These are phyloP conservation scores for Lachnellula subtilissima DNA, from an alignment of 2,329 filamentous ascomycete species.

Conservation along the genomic window DNA sequence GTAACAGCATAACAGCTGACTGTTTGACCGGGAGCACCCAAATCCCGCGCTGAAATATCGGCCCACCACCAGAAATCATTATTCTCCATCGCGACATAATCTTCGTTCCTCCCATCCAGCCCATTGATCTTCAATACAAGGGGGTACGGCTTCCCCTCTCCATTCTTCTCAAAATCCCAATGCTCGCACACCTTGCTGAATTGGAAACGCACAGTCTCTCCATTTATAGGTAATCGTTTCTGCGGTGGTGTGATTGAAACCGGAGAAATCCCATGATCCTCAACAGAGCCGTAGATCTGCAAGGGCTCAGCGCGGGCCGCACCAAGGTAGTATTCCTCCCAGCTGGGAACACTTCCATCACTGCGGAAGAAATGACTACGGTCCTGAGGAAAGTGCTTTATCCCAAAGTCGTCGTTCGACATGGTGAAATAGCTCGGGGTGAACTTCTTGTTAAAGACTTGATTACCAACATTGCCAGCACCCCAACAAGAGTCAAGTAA, in stretches of 20 bases:
- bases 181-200: slow-evolving; percentile 77
- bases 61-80: slow-evolving; percentile 78
- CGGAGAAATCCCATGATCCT: slow-evolving; percentile 48
- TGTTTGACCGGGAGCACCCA: slow-evolving; percentile 66
- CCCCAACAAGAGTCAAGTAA: slow-evolving; percentile 92
- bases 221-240: slow-evolving; percentile 56
- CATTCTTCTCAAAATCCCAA: slow-evolving; percentile 69
- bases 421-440: slow-evolving; percentile 55
- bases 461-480: slow-evolving; percentile 60
- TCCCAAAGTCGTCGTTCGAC: slow-evolving; percentile 74
- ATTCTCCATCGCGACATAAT: slow-evolving; percentile 67
- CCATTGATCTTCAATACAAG: slow-evolving; percentile 66
- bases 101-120: slow-evolving; percentile 60
- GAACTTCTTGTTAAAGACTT: slow-evolving; percentile 64
- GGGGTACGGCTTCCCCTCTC: slow-evolving; percentile 60
- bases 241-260: slow-evolving; percentile 57
- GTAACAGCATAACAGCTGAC: slow-evolving; percentile 61
- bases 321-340: slow-evolving; percentile 78
- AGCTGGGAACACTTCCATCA: slow-evolving; percentile 63
- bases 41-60: slow-evolving; percentile 61
- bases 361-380: slow-evolving; percentile 65
- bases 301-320: slow-evolving; percentile 46
- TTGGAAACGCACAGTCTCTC: slow-evolving; percentile 67
- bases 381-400: slow-evolving; percentile 72
- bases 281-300: slow-evolving; percentile 41